These are phyloP conservation scores for Blastocystis sp. DNA, from an alignment of 352 stramenopile genomes.

Conservation along the genomic window DNA sequence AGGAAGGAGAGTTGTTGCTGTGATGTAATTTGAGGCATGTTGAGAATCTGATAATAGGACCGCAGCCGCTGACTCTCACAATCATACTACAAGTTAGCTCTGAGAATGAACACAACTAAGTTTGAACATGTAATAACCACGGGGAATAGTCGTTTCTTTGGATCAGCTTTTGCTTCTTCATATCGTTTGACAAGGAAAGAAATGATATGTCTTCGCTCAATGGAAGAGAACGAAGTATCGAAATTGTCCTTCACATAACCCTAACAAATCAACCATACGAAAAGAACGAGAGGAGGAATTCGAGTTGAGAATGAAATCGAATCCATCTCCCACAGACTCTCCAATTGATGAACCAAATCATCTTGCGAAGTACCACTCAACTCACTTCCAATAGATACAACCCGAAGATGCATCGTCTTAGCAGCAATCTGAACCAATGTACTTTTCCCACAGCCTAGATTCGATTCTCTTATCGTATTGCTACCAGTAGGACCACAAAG, in stretches of 20 bases:
- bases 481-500: background rate
- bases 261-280: background rate
- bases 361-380: background rate
- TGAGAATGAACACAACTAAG: background rate
- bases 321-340: background rate
- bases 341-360: background rate
- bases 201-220: background rate
- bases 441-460: constrained; percentile 26
- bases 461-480: background rate
- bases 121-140: constrained; percentile 31
- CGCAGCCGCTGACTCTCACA: background rate
- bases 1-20: constrained; percentile 8
- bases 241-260: constrained; percentile 40
- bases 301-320: background rate
- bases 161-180: background rate
- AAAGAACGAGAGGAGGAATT: constrained; percentile 7
- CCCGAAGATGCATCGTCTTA: background rate
- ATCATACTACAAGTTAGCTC: constrained; percentile 6
- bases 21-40: background rate
- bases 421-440: background rate
- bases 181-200: background rate
- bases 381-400: constrained; percentile 14
- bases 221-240: background rate
- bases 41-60: background rate
- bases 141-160: background rate